Conservation (phyloP, 805 yeast species). For the Lipomyces starkeyi region DNA sequence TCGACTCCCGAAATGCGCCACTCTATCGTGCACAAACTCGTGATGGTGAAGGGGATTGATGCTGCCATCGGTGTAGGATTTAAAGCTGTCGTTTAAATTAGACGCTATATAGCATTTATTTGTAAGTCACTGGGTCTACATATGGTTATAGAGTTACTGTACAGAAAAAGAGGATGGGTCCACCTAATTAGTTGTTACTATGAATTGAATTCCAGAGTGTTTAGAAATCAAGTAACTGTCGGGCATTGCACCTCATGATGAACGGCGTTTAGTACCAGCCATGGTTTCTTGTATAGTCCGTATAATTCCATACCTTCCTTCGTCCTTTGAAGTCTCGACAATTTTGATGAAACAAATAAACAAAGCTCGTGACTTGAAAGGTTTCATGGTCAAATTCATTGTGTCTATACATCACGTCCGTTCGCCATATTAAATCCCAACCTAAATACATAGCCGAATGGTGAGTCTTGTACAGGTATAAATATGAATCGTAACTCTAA, state of each 20-base stretch:
- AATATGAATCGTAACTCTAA: background rate
- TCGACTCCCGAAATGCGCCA: conserved; percentile 16
- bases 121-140: background rate
- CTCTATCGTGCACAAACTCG: conserved; percentile 8
- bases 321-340: background rate
- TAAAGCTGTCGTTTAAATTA: background rate
- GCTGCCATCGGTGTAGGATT: background rate
- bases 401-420: background rate
- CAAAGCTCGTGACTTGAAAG: background rate
- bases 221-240: background rate
- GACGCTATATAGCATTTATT: background rate
- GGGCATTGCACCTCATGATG: background rate
- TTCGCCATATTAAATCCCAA: background rate
- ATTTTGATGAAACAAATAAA: background rate
- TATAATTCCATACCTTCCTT: background rate
- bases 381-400: background rate
- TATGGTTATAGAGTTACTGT: background rate
- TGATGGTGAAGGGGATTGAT: background rate
- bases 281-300: background rate
- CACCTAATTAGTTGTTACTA: background rate
- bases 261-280: no score
- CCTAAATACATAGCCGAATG: background rate
- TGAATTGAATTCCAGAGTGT: background rate
- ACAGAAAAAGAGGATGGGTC: background rate
- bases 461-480: background rate